A percentile compares a stretch with the other conserved stretches of the same genome.
Evolutionary conservation across 1,284 basidiomycete genomes (phyloP).

Genomic region (Omphalotus olearius): DNA sequence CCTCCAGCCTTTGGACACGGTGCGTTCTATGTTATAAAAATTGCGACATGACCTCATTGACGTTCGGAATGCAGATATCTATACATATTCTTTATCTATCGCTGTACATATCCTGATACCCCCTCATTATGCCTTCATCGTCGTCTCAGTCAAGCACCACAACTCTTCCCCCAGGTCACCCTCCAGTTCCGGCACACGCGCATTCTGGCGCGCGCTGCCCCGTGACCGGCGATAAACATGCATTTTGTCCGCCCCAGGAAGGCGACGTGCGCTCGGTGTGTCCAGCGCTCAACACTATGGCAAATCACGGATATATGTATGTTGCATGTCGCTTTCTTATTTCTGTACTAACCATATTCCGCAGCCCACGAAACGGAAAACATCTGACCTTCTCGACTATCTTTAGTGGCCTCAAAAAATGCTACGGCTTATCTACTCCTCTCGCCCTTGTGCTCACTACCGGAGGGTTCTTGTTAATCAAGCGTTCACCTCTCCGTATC

Average conservation of each 20-base stretch:
- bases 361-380: slow-evolving; percentile 16
- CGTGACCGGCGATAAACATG: slow-evolving; percentile 14
- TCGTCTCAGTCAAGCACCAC: not conserved
- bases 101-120: no score
- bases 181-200: not conserved
- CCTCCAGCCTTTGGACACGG: no score
- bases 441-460: slow-evolving; percentile 16
- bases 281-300: slow-evolving; percentile 17
- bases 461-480: slow-evolving; percentile 13
- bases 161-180: slow-evolving; percentile 4
- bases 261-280: slow-evolving; percentile 21
- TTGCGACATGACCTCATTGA: no score
- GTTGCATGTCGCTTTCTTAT: not conserved
- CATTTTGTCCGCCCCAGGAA: slow-evolving; percentile 23
- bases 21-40: no score
- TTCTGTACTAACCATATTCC: not conserved
- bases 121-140: no score
- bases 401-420: slow-evolving; percentile 14
- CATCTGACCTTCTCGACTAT: slow-evolving; percentile 14
- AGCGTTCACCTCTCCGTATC: slow-evolving; percentile 9
- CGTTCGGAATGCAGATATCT: no score
- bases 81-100: no score
- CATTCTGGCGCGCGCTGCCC: not conserved
- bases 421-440: slow-evolving; percentile 16
- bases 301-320: slow-evolving; percentile 18